phyloP scores from a whole-genome alignment of 805 yeast genomes.

The Cyberlindnera galapagoensis region DNA sequence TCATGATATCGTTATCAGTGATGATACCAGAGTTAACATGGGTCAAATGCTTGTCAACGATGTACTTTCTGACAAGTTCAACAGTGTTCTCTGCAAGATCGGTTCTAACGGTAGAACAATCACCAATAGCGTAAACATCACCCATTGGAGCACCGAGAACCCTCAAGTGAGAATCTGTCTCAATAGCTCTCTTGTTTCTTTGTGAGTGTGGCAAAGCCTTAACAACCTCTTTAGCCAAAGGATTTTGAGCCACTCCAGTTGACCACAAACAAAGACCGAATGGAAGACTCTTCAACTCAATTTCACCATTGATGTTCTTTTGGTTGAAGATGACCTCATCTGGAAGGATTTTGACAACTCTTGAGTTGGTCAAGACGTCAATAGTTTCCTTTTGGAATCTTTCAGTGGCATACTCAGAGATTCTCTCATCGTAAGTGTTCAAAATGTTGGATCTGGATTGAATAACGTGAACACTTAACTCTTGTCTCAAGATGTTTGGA shows the following conservation, averaged over 20 bases:
- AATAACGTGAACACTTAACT: constrained; percentile 59
- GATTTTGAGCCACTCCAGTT: constrained; percentile 66
- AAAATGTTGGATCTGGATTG: constrained; percentile 63
- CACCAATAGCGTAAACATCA: constrained; percentile 68
- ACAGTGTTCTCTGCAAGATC: constrained; percentile 51
- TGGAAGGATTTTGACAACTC: constrained; percentile 51
- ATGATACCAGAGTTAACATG: constrained; percentile 31
- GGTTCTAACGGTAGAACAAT: constrained; percentile 61
- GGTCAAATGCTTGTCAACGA: constrained; percentile 34
- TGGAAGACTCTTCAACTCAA: constrained; percentile 42
- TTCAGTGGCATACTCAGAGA: constrained; percentile 57
- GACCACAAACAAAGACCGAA: constrained; percentile 72
- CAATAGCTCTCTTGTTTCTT: constrained; percentile 62
- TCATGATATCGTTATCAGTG: constrained; percentile 46
- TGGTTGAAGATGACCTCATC: constrained; percentile 56
- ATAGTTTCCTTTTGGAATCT: constrained; percentile 57
- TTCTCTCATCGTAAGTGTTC: constrained; percentile 61
- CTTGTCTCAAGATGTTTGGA: constrained; percentile 56
- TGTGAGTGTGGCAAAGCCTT: constrained; percentile 41
- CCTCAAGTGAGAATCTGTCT: constrained; percentile 67
- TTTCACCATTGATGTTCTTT: constrained; percentile 36
- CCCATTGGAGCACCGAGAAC: constrained; percentile 64
- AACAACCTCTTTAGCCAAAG: constrained; percentile 51
- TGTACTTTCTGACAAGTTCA: constrained; percentile 40
- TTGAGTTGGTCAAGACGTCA: constrained; percentile 56